These are phyloP conservation scores for Nicotiana rustica DNA, from an alignment of 305 asterid genomes.

Conservation along the genomic window DNA sequence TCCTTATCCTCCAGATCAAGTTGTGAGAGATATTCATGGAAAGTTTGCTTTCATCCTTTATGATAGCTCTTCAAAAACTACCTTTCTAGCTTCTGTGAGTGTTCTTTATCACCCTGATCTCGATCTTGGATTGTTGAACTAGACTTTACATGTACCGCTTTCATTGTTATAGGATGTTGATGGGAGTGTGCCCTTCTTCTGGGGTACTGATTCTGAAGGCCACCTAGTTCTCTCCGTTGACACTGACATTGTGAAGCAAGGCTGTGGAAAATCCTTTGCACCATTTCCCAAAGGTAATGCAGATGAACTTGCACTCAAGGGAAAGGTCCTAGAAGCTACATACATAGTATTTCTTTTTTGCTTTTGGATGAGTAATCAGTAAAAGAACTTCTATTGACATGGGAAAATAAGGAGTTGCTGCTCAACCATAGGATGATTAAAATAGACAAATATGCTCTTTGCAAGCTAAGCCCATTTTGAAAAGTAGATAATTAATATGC, in stretches of 20 bases:
- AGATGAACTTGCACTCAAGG: neutral
- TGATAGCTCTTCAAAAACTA: constrained; percentile 59
- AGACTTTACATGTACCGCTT: constrained; percentile 27
- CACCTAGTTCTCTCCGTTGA: constrained; percentile 76
- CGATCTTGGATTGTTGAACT: neutral
- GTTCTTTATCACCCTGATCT: constrained; percentile 1
- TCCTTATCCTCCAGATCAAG: constrained; percentile 93
- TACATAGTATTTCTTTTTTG: neutral
- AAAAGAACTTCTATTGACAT: neutral
- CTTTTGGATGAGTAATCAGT: neutral
- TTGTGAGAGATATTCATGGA: constrained; percentile 82
- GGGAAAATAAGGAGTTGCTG: neutral
- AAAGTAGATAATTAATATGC: neutral
- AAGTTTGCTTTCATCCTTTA: constrained; percentile 76
- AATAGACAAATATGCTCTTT: neutral
- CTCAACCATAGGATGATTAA: constrained; percentile 26
- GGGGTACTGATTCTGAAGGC: constrained; percentile 92
- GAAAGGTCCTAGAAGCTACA: neutral
- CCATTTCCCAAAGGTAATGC: constrained; percentile 87
- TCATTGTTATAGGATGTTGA: constrained; percentile 65
- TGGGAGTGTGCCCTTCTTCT: constrained; percentile 81
- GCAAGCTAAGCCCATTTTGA: neutral
- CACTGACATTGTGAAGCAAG: constrained; percentile 71
- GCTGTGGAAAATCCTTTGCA: constrained; percentile 85
- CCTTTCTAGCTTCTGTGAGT: constrained; percentile 80